Base-by-base conservation (phyloP, 805 yeast species). In the Candida germanica region DNA sequence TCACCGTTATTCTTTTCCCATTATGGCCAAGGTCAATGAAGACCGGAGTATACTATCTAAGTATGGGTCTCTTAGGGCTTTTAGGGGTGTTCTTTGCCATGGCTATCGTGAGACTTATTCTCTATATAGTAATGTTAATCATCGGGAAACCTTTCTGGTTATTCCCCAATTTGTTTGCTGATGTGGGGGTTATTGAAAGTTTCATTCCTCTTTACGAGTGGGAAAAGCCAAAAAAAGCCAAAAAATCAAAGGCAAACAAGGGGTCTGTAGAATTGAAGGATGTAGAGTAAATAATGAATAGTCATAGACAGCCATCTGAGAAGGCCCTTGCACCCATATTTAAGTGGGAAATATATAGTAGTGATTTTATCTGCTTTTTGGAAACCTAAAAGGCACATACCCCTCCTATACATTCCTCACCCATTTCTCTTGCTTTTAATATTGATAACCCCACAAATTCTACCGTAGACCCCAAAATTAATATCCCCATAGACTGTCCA, bases 161-260 rank as follows among this genome's bases (percentile, higher is more conserved):
- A 31, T 91, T 87, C 73, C 98, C 98, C 38, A 91, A 91, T 56
- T 70, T 93, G 54, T 93, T 89, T 62, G 98, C 82, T 44, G 98
- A 93, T 55, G 89, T 94, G 50, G 96, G 97, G 16, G 83, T 93
- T 45, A 54, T 91, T 42, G 98, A 91, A 40, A 84, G 95, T 68
- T 93, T 93, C 68, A 73, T 73, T 47, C 98, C 98, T 3, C 48
- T 82, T n/a, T 93, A 84, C 54, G 93, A 80, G 3, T 88, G 88
- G 85, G 87, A 82, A 46, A 83, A 56, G 32, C 62, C 67, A 11
- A 57, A 64, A 44, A 54, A 50, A 42, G 53, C 56, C 47, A 54
- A 54, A 43, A 31, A 42, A 29, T 53, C 49, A 41, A 52, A 56
- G 48, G 51, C 51, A 41, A 35, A 42, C 30, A 35, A 29, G 23